Evolutionary conservation across 306 rosid genomes (phyloP).

Genomic region (Pyrus bretschneideri): DNA sequence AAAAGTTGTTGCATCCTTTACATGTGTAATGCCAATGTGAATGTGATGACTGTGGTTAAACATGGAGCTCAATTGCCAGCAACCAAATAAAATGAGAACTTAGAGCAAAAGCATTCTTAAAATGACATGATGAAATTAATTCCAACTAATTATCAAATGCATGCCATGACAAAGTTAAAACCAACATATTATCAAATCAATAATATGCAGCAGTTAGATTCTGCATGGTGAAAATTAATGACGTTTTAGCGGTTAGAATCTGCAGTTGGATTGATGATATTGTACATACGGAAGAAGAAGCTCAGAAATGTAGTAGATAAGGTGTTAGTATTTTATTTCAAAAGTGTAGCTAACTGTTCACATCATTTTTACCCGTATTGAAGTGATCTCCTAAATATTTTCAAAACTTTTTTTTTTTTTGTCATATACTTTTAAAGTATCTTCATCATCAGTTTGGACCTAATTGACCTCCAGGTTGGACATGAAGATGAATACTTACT

Average conservation of each 20-base stretch:
- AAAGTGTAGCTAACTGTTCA: neutral
- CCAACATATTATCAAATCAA: neutral
- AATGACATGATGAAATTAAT: no score
- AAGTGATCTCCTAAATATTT: neutral
- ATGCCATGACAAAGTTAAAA: neutral
- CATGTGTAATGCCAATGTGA: no score
- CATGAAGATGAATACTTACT: no score
- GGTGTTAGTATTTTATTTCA: neutral
- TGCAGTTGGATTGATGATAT: neutral
- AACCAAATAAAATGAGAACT: neutral
- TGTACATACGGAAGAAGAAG: neutral
- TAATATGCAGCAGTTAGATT: neutral
- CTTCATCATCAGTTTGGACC: no score
- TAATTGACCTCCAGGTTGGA: no score
- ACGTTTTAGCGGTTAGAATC: no score
- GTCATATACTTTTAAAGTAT: no score
- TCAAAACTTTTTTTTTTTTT: no score
- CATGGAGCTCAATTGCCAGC: neutral
- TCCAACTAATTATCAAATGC: no score
- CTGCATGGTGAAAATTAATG: no score
- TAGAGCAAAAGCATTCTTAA: neutral
- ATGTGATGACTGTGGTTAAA: neutral
- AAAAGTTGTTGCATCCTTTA: no score
- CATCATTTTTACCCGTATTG: neutral
- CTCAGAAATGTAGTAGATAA: neutral